Evolutionary conservation across 805 yeast species (phyloP).

Genomic region (Phaffomyces opuntiae): DNA sequence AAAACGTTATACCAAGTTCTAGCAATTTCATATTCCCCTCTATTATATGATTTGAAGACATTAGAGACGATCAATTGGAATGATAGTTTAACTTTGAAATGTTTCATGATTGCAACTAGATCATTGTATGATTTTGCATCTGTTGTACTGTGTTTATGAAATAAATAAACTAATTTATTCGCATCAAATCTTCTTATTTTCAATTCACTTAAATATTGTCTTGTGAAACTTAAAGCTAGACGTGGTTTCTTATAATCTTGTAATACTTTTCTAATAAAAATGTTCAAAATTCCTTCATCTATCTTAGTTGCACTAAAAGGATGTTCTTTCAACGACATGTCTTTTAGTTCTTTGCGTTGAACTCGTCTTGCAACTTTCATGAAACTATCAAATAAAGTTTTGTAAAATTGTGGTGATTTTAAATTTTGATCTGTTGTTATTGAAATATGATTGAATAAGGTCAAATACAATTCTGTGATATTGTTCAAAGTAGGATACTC

Average conservation of each 20-base stretch:
- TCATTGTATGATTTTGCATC: neutral
- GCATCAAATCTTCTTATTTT: constrained; percentile 7
- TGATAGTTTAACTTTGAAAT: constrained; percentile 3
- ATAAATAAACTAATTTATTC: neutral
- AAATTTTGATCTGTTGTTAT: neutral
- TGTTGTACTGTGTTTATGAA: neutral
- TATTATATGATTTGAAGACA: constrained; percentile 4
- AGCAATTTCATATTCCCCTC: constrained; percentile 4
- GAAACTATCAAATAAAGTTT: neutral
- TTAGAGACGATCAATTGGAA: constrained; percentile 5
- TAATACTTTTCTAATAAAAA: constrained; percentile 11
- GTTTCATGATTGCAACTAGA: constrained; percentile 1
- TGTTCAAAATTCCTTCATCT: constrained; percentile 14
- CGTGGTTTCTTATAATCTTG: constrained; percentile 6
- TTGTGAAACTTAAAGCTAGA: constrained; percentile 13
- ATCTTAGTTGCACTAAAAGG: constrained; percentile 9
- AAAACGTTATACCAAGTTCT: constrained; percentile 9
- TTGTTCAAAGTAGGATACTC: constrained; percentile 8
- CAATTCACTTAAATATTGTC: constrained; percentile 5
- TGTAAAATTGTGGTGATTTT: neutral
- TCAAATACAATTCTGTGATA: constrained; percentile 14
- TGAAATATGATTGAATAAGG: constrained; percentile 9
- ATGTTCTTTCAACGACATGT: neutral
- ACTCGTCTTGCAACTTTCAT: neutral
- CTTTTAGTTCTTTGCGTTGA: neutral